A percentile compares a stretch with the other conserved stretches of the same genome.
These are phyloP conservation scores for Monilinia laxa DNA, from an alignment of 2,329 filamentous ascomycete species.

Conservation along the genomic window DNA sequence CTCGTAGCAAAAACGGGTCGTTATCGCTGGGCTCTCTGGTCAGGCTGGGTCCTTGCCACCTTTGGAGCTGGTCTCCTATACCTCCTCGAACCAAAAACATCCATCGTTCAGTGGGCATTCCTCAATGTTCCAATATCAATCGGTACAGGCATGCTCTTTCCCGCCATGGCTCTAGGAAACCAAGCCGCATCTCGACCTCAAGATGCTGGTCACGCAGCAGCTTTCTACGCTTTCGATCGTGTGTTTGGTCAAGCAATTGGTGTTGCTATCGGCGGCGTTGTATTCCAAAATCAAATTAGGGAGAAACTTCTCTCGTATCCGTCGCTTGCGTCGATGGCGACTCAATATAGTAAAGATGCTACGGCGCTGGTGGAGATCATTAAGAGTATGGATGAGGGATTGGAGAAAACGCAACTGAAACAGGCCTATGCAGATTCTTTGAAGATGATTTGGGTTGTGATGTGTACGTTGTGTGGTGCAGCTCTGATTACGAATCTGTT, in stretches of 20 bases:
- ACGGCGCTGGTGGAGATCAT: slow-evolving; percentile 36
- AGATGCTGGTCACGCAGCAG: slow-evolving; percentile 60
- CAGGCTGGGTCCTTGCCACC: slow-evolving; percentile 60
- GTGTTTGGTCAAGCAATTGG: slow-evolving; percentile 65
- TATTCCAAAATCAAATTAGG: slow-evolving; percentile 62
- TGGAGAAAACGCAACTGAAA: slow-evolving; percentile 47
- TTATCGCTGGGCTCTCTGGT: slow-evolving; percentile 56
- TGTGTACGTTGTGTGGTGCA: slow-evolving; percentile 52
- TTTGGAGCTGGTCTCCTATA: slow-evolving; percentile 57
- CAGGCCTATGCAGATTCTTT: slow-evolving; percentile 55
- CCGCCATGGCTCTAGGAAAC: slow-evolving; percentile 60
- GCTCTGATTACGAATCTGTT: slow-evolving; percentile 50
- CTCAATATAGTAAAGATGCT: slow-evolving; percentile 37
- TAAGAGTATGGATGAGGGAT: slow-evolving; percentile 38
- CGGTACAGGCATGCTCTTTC: slow-evolving; percentile 66
- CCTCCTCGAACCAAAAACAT: slow-evolving; percentile 51
- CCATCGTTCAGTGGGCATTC: slow-evolving; percentile 56
- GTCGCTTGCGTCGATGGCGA: slow-evolving; percentile 31
- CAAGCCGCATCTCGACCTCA: slow-evolving; percentile 59
- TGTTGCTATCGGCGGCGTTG: slow-evolving; percentile 64
- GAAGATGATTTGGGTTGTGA: slow-evolving; percentile 55
- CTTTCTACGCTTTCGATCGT: slow-evolving; percentile 66
- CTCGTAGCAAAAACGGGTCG: slow-evolving; percentile 54
- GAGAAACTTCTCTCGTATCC: slow-evolving; percentile 34
- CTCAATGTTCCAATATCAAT: slow-evolving; percentile 60